Conservation (phyloP, 2,329 filamentous ascomycete genomes). For the Sporothrix pallida region DNA sequence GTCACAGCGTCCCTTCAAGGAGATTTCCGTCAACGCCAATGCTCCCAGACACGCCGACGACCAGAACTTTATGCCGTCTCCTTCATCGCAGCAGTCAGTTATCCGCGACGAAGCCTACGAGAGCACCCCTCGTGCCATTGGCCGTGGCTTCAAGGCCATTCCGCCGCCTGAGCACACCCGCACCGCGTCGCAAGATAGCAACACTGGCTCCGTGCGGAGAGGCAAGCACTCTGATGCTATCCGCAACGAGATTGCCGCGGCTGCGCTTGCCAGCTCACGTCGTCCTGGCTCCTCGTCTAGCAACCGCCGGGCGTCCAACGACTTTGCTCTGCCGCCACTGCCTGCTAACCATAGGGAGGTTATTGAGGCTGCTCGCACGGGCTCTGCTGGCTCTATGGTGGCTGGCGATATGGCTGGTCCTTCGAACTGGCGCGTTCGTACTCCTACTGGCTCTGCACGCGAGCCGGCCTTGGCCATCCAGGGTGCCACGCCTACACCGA, state of each 20-base stretch:
- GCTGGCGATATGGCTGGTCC: slow-evolving; percentile 39
- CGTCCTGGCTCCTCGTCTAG: slow-evolving; percentile 79
- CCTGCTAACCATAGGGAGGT: slow-evolving; percentile 81
- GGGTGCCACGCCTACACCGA: slow-evolving; percentile 64
- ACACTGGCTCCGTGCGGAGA: slow-evolving; percentile 52
- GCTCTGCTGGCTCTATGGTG: slow-evolving; percentile 51
- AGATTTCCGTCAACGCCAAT: slow-evolving; percentile 65
- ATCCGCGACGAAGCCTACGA: slow-evolving; percentile 20
- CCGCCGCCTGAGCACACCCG: slow-evolving; percentile 49
- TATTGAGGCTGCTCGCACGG: slow-evolving; percentile 77
- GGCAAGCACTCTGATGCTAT: slow-evolving; percentile 46
- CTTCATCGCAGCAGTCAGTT: neutral
- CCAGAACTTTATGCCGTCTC: slow-evolving; percentile 13
- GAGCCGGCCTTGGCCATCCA: slow-evolving; percentile 22
- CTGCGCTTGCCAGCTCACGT: slow-evolving; percentile 44
- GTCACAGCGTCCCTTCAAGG: slow-evolving; percentile 64
- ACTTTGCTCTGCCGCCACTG: slow-evolving; percentile 67
- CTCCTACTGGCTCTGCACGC: slow-evolving; percentile 28
- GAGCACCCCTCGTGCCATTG: slow-evolving; percentile 12
- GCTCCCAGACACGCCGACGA: slow-evolving; percentile 35
- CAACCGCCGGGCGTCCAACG: slow-evolving; percentile 51
- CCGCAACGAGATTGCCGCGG: slow-evolving; percentile 44
- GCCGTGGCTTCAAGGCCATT: slow-evolving; percentile 33
- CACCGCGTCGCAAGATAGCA: slow-evolving; percentile 57
- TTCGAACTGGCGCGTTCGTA: slow-evolving; percentile 30